phyloP scores from a whole-genome alignment of 192 early-diverging fungal species.

The Dimargaris cristalligena region DNA sequence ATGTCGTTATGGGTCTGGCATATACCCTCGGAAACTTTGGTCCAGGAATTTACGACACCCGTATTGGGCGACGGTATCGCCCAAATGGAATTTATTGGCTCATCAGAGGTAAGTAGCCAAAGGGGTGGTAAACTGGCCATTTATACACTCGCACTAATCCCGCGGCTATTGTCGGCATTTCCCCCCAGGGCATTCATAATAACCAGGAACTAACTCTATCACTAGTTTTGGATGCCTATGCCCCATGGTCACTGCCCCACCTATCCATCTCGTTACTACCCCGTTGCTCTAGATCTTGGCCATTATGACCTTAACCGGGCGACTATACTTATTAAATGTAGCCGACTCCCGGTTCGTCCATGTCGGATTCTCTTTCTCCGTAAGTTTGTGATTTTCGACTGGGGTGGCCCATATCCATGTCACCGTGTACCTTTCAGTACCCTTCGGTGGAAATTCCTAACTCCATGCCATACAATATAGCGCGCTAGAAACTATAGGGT shows the following conservation, averaged over 20 bases:
- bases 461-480: neutral
- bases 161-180: too few species aligned
- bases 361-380: neutral
- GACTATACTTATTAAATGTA: neutral
- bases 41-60: constrained; percentile 7
- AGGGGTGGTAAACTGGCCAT: neutral
- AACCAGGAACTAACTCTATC: too few species aligned
- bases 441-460: neutral
- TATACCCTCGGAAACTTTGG: neutral
- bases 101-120: neutral
- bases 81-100: constrained; percentile 1
- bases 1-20: constrained; percentile 5
- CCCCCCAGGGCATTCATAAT: too few species aligned
- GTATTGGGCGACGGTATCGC: constrained; percentile 5
- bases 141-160: too few species aligned
- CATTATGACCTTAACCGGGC: neutral
- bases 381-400: neutral
- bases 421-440: too few species aligned
- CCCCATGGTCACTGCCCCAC: neutral
- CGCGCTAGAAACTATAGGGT: neutral
- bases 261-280: neutral
- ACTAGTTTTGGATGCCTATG: neutral
- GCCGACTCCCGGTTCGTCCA: neutral
- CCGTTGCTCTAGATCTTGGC: neutral
- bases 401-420: too few species aligned